Conservation (phyloP, 257 asterid species). For the Osmanthus fragrans region DNA sequence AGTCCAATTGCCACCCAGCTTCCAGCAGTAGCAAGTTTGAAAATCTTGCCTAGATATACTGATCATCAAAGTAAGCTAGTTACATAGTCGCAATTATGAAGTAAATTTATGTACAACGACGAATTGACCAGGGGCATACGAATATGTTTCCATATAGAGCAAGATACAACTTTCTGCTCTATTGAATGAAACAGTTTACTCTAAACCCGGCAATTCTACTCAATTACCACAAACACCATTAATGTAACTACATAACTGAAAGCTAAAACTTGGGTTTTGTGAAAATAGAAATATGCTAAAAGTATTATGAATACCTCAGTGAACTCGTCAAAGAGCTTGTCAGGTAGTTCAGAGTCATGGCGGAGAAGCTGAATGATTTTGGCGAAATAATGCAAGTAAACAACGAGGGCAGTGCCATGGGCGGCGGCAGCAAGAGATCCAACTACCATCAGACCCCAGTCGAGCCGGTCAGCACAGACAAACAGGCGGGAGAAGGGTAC, state of each 20-base stretch:
- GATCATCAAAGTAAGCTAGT: not conserved
- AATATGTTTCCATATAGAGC: not conserved
- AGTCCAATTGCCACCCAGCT: not conserved
- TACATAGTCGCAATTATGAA: not conserved
- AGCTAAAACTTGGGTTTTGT: not conserved
- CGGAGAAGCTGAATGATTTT: slow-evolving; percentile 72
- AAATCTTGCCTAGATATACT: not conserved
- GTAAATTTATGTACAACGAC: no score
- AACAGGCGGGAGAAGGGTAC: slow-evolving; percentile 89
- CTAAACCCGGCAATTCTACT: not conserved
- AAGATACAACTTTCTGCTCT: not conserved
- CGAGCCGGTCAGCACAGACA: slow-evolving; percentile 84
- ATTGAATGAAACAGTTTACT: not conserved
- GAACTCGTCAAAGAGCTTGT: slow-evolving; percentile 58
- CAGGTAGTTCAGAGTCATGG: slow-evolving; percentile 32
- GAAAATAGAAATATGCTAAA: not conserved
- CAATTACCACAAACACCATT: slow-evolving; percentile 4
- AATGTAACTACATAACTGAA: not conserved
- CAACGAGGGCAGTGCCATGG: slow-evolving; percentile 91
- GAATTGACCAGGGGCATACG: not conserved
- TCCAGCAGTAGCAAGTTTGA: not conserved
- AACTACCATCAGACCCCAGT: slow-evolving; percentile 86
- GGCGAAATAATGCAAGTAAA: slow-evolving; percentile 94
- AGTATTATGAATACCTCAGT: slow-evolving; percentile 57
- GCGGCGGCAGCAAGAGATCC: slow-evolving; percentile 98